Evolutionary conservation across 2,329 filamentous ascomycete genomes (phyloP), one percentile per base, ranked within the genome.

Genomic region (Curvularia lunata): DNA sequence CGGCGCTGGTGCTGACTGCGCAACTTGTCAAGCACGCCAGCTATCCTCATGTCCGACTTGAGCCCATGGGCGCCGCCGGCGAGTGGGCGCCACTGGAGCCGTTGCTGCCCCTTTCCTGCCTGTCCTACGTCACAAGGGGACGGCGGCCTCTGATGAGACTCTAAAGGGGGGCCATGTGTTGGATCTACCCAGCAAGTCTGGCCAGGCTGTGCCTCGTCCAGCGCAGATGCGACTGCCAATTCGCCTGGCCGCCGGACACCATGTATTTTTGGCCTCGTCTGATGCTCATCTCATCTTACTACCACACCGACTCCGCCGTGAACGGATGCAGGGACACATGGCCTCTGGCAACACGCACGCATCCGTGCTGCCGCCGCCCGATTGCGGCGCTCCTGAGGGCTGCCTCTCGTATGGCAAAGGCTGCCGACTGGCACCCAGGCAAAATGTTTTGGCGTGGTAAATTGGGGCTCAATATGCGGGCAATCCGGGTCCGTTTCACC

Each of bases 381-480:
- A 40, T 28, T 40, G 54, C 43, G 48, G 46, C 38, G 19, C 42
- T 42, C 19, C 34, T 48, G 13, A 48, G 37, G 30, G 30, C 30
- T 12, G 8, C 27, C 4, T 25, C 23, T 25, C 23, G 23, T 25
- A 25, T 30, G n/a, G 21, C 19, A 42, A 40, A 43, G 56, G 18
- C 45, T 48, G 12, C 58, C 58, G 61, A 56, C 27, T 65, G 62
- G 9, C 5, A 8, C 6, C n/a, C 10, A 66, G n/a, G 38, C 37
- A 49, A 63, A 63, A 50, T 59, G 52, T 52, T 54, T 52, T 48
- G 51, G 42, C 41, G 56, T 51, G 25, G 52, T 57, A 63, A 53
- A 62, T 61, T 62, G 53, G 43, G 49, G 47, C 42, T 54, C 54
- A 65, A 65, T 63, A 46, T 65, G 62, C 46, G 58, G 30, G 42